Evolutionary conservation across 257 asterid species (phyloP).

Genomic region (Leonotis leonurus): DNA sequence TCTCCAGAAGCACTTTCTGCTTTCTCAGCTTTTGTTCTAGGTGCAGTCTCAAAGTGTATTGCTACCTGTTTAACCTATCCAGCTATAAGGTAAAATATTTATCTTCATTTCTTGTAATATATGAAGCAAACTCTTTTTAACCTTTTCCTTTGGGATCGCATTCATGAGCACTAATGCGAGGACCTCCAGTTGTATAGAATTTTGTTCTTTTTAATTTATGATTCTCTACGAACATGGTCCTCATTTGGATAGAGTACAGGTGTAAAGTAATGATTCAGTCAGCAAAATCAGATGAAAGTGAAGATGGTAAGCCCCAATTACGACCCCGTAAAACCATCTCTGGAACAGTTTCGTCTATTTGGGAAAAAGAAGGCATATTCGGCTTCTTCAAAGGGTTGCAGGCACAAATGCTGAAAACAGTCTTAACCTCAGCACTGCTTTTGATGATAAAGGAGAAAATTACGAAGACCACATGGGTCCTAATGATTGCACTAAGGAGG

Average conservation of each 20-base stretch:
- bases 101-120: neutral
- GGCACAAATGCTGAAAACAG: conserved; percentile 87
- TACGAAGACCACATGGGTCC: conserved; percentile 74
- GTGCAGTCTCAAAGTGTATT: conserved; percentile 78
- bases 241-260: conserved; percentile 30
- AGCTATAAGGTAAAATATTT: conserved; percentile 54
- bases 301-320: conserved; percentile 24
- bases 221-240: neutral
- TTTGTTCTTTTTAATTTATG: neutral
- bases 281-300: conserved; percentile 56
- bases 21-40: conserved; percentile 64
- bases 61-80: conserved; percentile 86
- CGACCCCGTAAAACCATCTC: conserved; percentile 47
- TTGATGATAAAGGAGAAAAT: conserved; percentile 90
- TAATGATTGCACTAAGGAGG: conserved; percentile 56
- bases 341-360: conserved; percentile 50
- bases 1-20: conserved; percentile 77
- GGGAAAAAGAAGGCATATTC: conserved; percentile 67
- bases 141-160: neutral
- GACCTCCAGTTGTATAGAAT: neutral
- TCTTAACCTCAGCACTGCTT: conserved; percentile 70
- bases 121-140: neutral
- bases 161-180: neutral
- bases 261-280: conserved; percentile 91
- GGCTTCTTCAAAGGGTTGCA: conserved; percentile 89